Conservation (phyloP, 2,329 filamentous ascomycete species). For the Fusarium penzigii region DNA sequence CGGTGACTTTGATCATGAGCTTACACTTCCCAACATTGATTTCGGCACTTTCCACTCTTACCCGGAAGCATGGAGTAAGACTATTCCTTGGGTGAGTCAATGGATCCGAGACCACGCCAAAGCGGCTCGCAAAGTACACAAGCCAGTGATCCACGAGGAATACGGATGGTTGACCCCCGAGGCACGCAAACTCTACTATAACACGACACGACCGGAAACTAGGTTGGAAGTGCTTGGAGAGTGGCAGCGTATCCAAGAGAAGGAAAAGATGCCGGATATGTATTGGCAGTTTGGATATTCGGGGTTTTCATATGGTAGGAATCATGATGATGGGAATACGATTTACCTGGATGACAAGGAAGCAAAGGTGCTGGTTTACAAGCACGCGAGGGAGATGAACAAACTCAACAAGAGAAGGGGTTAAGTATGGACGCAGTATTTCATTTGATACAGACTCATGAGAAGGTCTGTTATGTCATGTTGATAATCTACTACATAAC, state of each 20-base stretch:
- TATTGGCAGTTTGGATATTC: slow-evolving; percentile 59
- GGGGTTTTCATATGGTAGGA: slow-evolving; percentile 53
- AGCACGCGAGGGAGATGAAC: slow-evolving; percentile 45
- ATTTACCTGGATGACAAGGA: slow-evolving; percentile 54
- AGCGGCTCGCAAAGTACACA: slow-evolving; percentile 39
- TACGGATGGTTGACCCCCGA: slow-evolving; percentile 49
- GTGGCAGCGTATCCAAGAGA: slow-evolving; percentile 51
- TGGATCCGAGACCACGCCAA: slow-evolving; percentile 58
- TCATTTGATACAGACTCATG: too few species aligned
- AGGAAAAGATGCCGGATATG: slow-evolving; percentile 53
- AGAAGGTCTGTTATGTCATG: too few species aligned
- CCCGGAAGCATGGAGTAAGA: slow-evolving; percentile 58
- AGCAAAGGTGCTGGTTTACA: slow-evolving; percentile 44
- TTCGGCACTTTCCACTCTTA: slow-evolving; percentile 59
- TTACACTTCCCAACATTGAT: slow-evolving; percentile 47
- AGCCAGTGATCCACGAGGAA: slow-evolving; percentile 54
- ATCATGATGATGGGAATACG: slow-evolving; percentile 58
- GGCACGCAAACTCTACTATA: slow-evolving; percentile 43
- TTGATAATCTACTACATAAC: too few species aligned
- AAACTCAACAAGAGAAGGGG: slow-evolving; percentile 13
- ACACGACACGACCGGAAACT: slow-evolving; percentile 43
- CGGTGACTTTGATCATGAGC: slow-evolving; percentile 55
- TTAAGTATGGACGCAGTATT: neutral
- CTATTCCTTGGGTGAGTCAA: slow-evolving; percentile 51
- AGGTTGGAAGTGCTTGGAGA: slow-evolving; percentile 46